Percentiles rank a stretch among this genome's conserved stretches.
Evolutionary conservation across 768 basidiomycete species (phyloP).

Genomic region (Tricholomella constricta): DNA sequence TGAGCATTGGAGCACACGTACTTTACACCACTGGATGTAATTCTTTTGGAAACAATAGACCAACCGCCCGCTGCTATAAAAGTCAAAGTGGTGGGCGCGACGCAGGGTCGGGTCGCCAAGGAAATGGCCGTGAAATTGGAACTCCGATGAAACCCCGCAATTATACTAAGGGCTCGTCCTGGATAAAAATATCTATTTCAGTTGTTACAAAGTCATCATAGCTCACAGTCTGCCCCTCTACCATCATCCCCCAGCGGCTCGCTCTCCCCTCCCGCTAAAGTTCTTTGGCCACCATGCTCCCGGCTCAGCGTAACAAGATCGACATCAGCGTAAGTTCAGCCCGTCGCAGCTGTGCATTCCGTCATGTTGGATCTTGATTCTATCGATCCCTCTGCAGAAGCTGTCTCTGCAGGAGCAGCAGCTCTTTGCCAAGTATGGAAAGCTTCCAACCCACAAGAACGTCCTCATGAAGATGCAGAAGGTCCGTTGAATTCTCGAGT

Average conservation of each 20-base stretch:
- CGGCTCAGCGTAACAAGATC: conserved; percentile 85
- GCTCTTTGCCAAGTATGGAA: conserved; percentile 93
- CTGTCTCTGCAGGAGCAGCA: conserved; percentile 89
- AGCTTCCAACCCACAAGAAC: conserved; percentile 92
- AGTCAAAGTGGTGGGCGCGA: too few species aligned
- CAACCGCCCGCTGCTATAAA: not conserved
- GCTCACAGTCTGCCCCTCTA: conserved; percentile 13
- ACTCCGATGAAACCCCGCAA: conserved; percentile 34
- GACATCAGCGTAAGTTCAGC: conserved; percentile 79
- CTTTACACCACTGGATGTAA: not conserved
- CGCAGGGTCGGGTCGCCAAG: conserved; percentile 6
- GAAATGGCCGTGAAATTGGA: conserved; percentile 18
- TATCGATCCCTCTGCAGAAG: conserved; percentile 50
- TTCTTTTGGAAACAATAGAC: conserved; percentile 11
- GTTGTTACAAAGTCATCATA: conserved; percentile 22
- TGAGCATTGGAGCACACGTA: not conserved
- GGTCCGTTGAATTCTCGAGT: conserved; percentile 45
- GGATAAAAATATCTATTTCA: conserved; percentile 19
- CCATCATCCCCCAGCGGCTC: conserved; percentile 23
- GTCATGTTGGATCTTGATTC: conserved; percentile 19
- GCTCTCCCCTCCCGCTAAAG: conserved; percentile 27
- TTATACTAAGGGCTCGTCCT: conserved; percentile 12
- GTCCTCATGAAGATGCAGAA: conserved; percentile 94
- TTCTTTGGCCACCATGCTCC: conserved; percentile 56
- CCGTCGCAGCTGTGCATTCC: not conserved